Base-by-base conservation (phyloP, 306 rosid species). In the Rosa chinensis region DNA sequence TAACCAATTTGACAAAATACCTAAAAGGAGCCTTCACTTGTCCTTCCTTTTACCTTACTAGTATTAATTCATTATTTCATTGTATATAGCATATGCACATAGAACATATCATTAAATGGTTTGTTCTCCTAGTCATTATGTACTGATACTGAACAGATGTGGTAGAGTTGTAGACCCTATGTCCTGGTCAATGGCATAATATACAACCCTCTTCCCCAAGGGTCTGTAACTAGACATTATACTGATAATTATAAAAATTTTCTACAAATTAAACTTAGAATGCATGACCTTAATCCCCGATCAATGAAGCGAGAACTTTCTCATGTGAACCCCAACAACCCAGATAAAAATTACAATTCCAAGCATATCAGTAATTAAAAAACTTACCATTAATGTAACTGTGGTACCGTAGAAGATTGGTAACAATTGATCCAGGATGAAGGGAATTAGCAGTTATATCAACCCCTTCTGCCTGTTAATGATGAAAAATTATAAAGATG, bases 111-210 rank as follows among this genome's bases (percentile, higher is more conserved):
- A 62, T 25, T 21, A 0, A 62, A 0, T 25, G 20, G 40, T 62
- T 25, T 62, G 40, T 25, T 4, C 39, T 25, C 18, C 67, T 18
- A 10, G 17, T 11, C 67, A 62, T 28, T 13, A 62, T 4, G 67
- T 62, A n/a, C 10, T 8, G 35, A 28, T 12, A 20, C 28, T 67
- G 72, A 40, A 40, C 14, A 37, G 8, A 67, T 66, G 72, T 84
- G 88, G 82, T 79, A 55, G 80, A 75, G 83, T 84, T 78, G 97
- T 91, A 76, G 59, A 2, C 79, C 82, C 88, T 74, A 91, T 58
- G 66, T 37, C 49, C 72, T 40, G 12, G 72, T 39, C 72, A 67
- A 18, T 40, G 28, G 72, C 72, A 39, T 42, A 42, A 66, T 4
- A 32, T 37, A 40, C 49, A 39, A 39, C 13, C 10, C 76, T 85